Evolutionary conservation across 805 yeast genomes (phyloP).

Genomic region (Wickerhamiella dianesei): DNA sequence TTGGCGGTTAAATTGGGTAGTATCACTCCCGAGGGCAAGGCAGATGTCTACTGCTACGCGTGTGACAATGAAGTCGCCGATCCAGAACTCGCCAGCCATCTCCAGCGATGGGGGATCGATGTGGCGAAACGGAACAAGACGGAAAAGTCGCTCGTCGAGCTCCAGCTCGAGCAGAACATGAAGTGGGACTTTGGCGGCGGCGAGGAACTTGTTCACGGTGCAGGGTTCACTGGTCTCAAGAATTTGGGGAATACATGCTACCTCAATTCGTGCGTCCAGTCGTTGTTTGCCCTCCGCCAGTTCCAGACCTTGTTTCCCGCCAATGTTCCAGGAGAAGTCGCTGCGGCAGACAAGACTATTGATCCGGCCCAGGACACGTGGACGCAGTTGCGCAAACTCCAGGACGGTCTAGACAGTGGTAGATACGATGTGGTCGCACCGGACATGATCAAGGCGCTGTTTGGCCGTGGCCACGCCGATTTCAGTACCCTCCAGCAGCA

Average conservation of each 20-base stretch:
- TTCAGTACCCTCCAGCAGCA: slow-evolving; percentile 83
- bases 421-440: slow-evolving; percentile 62
- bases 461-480: slow-evolving; percentile 70
- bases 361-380: slow-evolving; percentile 50
- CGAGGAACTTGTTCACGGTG: slow-evolving; percentile 52
- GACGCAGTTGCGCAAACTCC: slow-evolving; percentile 66
- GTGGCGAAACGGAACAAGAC: slow-evolving; percentile 44
- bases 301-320: slow-evolving; percentile 24
- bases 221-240: slow-evolving; percentile 67
- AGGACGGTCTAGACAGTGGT: slow-evolving; percentile 68
- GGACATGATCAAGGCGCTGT: slow-evolving; percentile 52
- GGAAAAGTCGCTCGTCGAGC: slow-evolving; percentile 76
- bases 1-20: slow-evolving; percentile 88
- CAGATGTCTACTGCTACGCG: slow-evolving; percentile 77
- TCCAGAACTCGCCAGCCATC: slow-evolving; percentile 36
- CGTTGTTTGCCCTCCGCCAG: slow-evolving; percentile 35
- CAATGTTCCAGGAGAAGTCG: slow-evolving; percentile 22
- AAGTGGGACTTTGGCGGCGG: slow-evolving; percentile 80
- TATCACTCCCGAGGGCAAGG: slow-evolving; percentile 53
- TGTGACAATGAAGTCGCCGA: slow-evolving; percentile 85
- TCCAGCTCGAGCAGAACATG: slow-evolving; percentile 84
- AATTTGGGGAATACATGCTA: slow-evolving; percentile 93
- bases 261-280: slow-evolving; percentile 66
- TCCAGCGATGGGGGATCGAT: slow-evolving; percentile 57
- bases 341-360: slow-evolving; percentile 20